Evolutionary conservation across 2,329 filamentous ascomycete species (phyloP), one percentile per base, ranked within the genome.

Genomic region (Coccinonectria pachysandricola): DNA sequence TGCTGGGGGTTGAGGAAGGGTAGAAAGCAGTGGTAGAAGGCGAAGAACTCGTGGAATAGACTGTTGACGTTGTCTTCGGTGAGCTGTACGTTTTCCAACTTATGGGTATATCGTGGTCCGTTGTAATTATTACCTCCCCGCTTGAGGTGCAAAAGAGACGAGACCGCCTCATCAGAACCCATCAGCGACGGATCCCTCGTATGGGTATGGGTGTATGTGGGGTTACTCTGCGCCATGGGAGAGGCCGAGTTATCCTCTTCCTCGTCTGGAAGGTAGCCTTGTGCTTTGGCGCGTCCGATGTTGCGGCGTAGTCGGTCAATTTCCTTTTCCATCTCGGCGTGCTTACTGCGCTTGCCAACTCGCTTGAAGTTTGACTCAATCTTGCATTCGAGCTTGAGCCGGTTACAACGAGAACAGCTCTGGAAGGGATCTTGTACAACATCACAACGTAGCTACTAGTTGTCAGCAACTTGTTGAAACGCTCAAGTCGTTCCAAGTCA

Each of bases 311-410:
- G 56, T 36, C 64, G 71, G 31, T 83, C 79, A 46, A 87, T 82
- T 54, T 87, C 79, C 56, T 76, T 80, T 50, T 85, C 81, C 80
- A 87, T 87, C 57, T 87, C 82, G 45, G 81, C 81, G 54, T 88
- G 81, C 52, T 83, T 81, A 38, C 75, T 81, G 21, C 82, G 71
- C 62, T 91, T 91, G 37, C 82, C 79, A 11, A 87, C 65, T 42
- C 82, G 76, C 65, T 86, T 87, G 59, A 88, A 88, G 54, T 86
- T 85, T 46, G 79, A 82, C 54, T 88, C 81, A 54, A 91, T 88
- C 54, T 84, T 83, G 65, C 83, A 91, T 35, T 78, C 72, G 35
- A 88, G 75, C 55, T 80, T 82, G 48, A 87, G 71, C 45, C 84
- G 81, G 50, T 72, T 72, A 59, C 83, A 91, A 30, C 83, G 70